These are phyloP conservation scores for Populus tremula DNA, from an alignment of 345 rosid species.

Conservation along the genomic window DNA sequence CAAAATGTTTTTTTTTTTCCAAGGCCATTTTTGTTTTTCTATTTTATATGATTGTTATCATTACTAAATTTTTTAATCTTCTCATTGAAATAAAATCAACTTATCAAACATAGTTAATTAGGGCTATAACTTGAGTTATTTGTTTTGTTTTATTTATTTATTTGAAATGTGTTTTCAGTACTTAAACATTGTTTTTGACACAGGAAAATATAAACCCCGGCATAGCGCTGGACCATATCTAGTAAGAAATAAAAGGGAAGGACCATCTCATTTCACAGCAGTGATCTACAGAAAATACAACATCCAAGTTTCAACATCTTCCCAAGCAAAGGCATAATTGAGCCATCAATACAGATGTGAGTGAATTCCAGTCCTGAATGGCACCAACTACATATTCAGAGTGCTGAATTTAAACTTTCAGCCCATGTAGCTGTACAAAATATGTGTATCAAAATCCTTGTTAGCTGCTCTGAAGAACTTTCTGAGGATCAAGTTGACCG, in stretches of 20 bases:
- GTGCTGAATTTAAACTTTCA: constrained; percentile 6
- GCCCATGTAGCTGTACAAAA: constrained; percentile 23
- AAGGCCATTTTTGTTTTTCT: too few species aligned
- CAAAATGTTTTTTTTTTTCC: too few species aligned
- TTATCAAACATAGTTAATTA: too few species aligned
- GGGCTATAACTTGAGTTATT: too few species aligned
- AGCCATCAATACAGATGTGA: not conserved
- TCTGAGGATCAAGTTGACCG: constrained; percentile 93
- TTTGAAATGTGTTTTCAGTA: too few species aligned
- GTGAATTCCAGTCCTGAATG: constrained; percentile 1
- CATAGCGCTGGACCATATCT: too few species aligned
- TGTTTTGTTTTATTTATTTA: too few species aligned
- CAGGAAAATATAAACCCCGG: too few species aligned
- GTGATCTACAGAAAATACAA: constrained; percentile 1
- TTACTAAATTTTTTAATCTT: too few species aligned
- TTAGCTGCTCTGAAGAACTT: constrained; percentile 57
- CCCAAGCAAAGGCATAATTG: constrained; percentile 4
- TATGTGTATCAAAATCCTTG: constrained; percentile 2
- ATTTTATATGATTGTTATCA: too few species aligned
- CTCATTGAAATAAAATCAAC: too few species aligned
- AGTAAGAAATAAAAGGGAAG: not conserved
- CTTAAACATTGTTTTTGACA: too few species aligned
- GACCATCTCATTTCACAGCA: not conserved
- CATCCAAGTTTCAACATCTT: constrained; percentile 3
- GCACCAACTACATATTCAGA: not conserved